phyloP scores from a whole-genome alignment of 1,139 yeast genomes.

The Eremothecium coryli region DNA sequence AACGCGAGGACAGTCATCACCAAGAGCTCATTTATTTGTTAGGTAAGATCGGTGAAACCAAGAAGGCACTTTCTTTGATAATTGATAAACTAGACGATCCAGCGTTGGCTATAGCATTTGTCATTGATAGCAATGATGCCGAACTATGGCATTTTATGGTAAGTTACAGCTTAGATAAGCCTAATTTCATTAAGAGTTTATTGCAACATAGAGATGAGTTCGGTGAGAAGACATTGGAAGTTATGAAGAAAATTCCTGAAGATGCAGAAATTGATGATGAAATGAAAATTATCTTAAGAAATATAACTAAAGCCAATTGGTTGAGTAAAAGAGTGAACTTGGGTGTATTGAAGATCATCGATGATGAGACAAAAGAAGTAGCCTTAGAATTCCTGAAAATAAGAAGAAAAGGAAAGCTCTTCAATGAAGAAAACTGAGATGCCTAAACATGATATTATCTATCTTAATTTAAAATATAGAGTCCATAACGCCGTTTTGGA shows the following conservation, averaged over 20 bases:
- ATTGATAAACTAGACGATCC: slow-evolving; percentile 74
- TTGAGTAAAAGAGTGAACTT: slow-evolving; percentile 49
- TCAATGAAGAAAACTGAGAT: slow-evolving; percentile 27
- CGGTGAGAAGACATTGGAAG: slow-evolving; percentile 56
- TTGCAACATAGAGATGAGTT: slow-evolving; percentile 59
- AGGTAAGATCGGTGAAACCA: slow-evolving; percentile 76
- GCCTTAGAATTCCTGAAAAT: slow-evolving; percentile 34
- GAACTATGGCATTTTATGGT: slow-evolving; percentile 75
- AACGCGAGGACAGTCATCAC: slow-evolving; percentile 38
- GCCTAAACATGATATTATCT: no score
- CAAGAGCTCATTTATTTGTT: slow-evolving; percentile 74
- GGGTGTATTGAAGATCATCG: slow-evolving; percentile 53
- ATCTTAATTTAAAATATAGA: no score
- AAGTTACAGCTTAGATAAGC: slow-evolving; percentile 61
- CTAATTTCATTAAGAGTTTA: slow-evolving; percentile 64
- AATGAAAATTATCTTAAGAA: slow-evolving; percentile 51
- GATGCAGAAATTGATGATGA: slow-evolving; percentile 52
- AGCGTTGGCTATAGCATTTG: slow-evolving; percentile 70
- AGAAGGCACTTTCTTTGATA: slow-evolving; percentile 65
- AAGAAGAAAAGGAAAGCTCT: slow-evolving; percentile 38
- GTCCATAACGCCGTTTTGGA: no score
- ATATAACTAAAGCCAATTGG: slow-evolving; percentile 59
- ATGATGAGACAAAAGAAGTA: slow-evolving; percentile 44
- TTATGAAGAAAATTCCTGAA: slow-evolving; percentile 56
- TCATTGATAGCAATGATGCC: slow-evolving; percentile 54